Conservation (phyloP, 306 rosid genomes). For the Lathyrus tuberosus region DNA sequence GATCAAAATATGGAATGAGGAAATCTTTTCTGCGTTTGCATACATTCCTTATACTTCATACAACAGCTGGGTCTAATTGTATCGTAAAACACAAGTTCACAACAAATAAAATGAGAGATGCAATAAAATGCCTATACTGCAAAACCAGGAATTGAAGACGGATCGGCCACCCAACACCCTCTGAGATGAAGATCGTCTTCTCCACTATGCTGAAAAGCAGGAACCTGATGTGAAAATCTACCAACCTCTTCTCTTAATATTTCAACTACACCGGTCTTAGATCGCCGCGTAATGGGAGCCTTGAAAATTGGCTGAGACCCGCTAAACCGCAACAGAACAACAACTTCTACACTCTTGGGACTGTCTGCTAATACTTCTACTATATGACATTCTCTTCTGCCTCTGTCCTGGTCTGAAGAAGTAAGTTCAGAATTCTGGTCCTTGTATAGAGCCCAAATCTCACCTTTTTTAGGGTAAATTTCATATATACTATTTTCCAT, state of each 20-base stretch:
- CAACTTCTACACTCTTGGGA: constrained; percentile 44
- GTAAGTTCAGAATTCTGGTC: constrained; percentile 41
- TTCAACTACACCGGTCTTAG: constrained; percentile 47
- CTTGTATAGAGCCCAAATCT: constrained; percentile 68
- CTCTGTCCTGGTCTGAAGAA: constrained; percentile 38
- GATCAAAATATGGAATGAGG: background rate
- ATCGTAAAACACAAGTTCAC: constrained; percentile 20
- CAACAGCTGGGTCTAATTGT: constrained; percentile 36
- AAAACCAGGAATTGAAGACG: constrained; percentile 49
- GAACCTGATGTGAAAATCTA: constrained; percentile 70
- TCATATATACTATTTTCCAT: constrained; percentile 36
- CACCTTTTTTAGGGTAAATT: constrained; percentile 67
- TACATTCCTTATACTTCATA: constrained; percentile 18
- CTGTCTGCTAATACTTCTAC: constrained; percentile 61
- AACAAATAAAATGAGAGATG: background rate
- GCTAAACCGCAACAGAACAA: constrained; percentile 39
- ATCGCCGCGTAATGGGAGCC: constrained; percentile 62
- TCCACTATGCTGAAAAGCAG: constrained; percentile 51
- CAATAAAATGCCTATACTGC: constrained; percentile 11
- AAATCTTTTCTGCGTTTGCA: constrained; percentile 5
- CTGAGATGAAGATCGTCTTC: constrained; percentile 44
- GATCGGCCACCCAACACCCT: constrained; percentile 79
- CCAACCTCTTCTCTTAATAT: constrained; percentile 40
- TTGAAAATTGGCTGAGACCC: constrained; percentile 50
- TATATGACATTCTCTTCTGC: constrained; percentile 51